Conservation (phyloP, 1,284 basidiomycete species). For the Ceratorhiza oryzae-sativae region DNA sequence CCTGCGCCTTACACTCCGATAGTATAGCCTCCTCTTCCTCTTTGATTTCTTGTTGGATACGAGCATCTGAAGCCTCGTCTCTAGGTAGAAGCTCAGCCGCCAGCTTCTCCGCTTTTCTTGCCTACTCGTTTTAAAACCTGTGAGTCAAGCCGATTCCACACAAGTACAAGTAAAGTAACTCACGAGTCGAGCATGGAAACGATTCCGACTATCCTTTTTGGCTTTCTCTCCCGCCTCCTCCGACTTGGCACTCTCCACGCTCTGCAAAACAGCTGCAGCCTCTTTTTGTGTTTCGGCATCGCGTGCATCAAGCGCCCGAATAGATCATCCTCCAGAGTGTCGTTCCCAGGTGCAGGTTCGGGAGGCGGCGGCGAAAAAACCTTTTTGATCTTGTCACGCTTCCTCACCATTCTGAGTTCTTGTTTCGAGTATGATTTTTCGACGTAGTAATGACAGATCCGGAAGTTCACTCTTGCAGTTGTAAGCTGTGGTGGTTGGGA, state of each 20-base stretch:
- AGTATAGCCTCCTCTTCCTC: conserved; percentile 77
- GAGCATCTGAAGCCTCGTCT: conserved; percentile 70
- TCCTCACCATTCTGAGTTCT: conserved; percentile 36
- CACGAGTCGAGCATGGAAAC: conserved; percentile 83
- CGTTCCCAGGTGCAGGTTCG: conserved; percentile 53
- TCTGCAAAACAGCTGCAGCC: conserved; percentile 58
- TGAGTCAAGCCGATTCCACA: not conserved
- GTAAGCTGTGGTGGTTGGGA: not conserved
- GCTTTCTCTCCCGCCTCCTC: conserved; percentile 49
- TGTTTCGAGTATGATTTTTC: too few species aligned
- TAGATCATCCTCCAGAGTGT: conserved; percentile 72
- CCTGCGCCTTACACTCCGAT: conserved; percentile 70
- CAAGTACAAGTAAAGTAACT: conserved; percentile 44
- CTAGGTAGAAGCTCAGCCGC: conserved; percentile 64
- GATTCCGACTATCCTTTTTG: conserved; percentile 73
- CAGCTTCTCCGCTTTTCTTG: conserved; percentile 75
- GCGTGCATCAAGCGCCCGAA: conserved; percentile 70
- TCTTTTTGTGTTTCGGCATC: conserved; percentile 60
- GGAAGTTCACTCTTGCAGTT: not conserved
- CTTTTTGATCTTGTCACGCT: conserved; percentile 62
- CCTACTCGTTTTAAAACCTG: conserved; percentile 55
- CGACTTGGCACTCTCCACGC: conserved; percentile 53
- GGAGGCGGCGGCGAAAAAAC: conserved; percentile 46
- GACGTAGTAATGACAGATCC: not conserved
- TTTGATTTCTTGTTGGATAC: conserved; percentile 69